phyloP scores from a whole-genome alignment of 1,284 basidiomycete genomes.

The Trametes versicolor region DNA sequence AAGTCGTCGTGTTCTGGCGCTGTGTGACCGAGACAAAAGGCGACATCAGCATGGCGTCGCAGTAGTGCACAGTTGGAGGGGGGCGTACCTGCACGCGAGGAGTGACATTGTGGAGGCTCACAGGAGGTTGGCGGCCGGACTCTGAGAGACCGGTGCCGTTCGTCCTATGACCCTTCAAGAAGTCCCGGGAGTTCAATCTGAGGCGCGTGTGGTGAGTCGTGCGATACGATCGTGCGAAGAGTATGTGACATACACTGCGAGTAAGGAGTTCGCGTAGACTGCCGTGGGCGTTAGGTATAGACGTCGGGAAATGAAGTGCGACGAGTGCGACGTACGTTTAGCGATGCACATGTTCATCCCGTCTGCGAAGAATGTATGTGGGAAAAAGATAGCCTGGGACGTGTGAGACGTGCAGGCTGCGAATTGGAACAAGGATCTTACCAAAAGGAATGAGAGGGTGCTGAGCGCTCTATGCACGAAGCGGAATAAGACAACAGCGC shows the following conservation, averaged over 20 bases:
- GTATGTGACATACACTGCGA: conserved; percentile 16
- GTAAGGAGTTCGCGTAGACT: conserved; percentile 24
- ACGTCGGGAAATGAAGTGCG: background rate
- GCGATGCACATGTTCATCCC: conserved; percentile 6
- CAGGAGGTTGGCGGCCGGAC: background rate
- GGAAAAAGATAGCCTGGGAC: background rate
- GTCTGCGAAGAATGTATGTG: conserved; percentile 1
- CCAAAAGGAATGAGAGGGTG: background rate
- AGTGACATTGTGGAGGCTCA: background rate
- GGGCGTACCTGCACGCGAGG: background rate
- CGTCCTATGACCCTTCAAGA: background rate
- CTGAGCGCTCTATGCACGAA: background rate
- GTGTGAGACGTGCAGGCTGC: background rate
- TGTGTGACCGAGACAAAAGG: too few relatives aligned
- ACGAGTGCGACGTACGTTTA: background rate
- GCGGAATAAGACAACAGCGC: too few relatives aligned
- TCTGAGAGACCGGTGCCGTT: background rate
- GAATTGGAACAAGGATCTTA: background rate
- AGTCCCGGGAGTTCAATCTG: conserved; percentile 11
- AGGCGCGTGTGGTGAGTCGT: too few relatives aligned
- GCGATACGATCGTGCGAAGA: background rate
- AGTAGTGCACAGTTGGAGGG: too few relatives aligned
- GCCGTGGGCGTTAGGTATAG: background rate
- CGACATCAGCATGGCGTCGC: background rate
- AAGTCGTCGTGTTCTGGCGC: background rate